Base-by-base conservation (phyloP, 257 asterid species). In the Pogostemon cablin region DNA sequence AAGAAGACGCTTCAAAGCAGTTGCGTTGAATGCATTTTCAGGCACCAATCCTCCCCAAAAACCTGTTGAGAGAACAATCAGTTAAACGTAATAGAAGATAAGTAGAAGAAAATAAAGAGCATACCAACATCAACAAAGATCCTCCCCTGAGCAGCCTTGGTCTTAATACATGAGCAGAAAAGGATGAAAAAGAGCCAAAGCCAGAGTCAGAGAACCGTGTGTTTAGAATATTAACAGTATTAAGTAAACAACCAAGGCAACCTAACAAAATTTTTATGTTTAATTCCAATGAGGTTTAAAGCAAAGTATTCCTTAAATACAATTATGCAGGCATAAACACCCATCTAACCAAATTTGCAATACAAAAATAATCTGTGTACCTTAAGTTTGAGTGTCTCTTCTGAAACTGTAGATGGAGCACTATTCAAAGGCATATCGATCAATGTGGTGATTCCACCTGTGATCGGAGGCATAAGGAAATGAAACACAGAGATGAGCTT, bases 21-120 rank as follows among this genome's bases (percentile, higher is more conserved):
- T 85, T 48, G 84, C 65, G 41, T 95, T 91, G 80, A 75, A 78
- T 55, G 99, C 99, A 81, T 95, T 91, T 77, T 89, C 99, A 8
- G 99, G 99, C 50, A 91, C 98, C 49, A 95, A 82, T 63, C 99
- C 99, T 76, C 99, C 99, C 99, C 99, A 93, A 65, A 93, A 93
- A 72, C 99, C 99, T 93, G 84, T 72, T 68, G 37, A 63, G 58
- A 62, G 62, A 53, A 60, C 64, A 65, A 71, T 43, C 68, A 72
- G 48, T 54, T 8, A 69, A 6, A 5, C 8, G 10, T 5, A n/a
- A 69, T 37, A 62, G 73, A 67, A 41, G 44, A 72, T 56, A 4
- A 11, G 64, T 69, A 47, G 50, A 47, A 67, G n/a, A 6, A 38
- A 25, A 38, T 9, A 64, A 67, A 41, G 57, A 46, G 50, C 95